Conservation (phyloP, 1,284 basidiomycete genomes). For the Pyrrhoderma noxium region DNA sequence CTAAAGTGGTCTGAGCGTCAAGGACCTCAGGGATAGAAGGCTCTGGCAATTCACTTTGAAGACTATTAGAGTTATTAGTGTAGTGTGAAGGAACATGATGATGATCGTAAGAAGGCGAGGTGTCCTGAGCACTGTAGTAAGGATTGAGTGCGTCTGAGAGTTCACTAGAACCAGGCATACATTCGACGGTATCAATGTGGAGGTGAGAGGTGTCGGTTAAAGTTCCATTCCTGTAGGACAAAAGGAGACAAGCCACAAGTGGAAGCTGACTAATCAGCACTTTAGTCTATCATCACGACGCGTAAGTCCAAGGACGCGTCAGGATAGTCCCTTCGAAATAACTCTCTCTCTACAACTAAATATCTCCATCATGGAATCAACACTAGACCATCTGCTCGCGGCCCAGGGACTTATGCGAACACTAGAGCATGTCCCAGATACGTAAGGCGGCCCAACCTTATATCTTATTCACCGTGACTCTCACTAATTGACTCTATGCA, state of each 20-base stretch:
- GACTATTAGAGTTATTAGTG: constrained; percentile 20
- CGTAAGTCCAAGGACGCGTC: constrained; percentile 14
- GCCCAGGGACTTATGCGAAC: constrained; percentile 27
- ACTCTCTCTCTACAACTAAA: constrained; percentile 19
- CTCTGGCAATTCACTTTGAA: constrained; percentile 53
- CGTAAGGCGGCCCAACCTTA: constrained; percentile 12
- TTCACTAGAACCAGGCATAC: constrained; percentile 51
- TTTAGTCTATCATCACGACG: constrained; percentile 5
- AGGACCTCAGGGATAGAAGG: constrained; percentile 36
- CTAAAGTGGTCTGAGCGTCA: constrained; percentile 25
- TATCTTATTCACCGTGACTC: neutral
- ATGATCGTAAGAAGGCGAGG: constrained; percentile 26
- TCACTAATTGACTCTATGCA: constrained; percentile 26
- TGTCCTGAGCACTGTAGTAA: constrained; percentile 31
- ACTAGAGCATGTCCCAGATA: constrained; percentile 20
- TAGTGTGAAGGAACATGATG: constrained; percentile 10
- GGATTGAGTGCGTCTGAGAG: constrained; percentile 72
- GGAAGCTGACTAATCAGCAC: constrained; percentile 2
- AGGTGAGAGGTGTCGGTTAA: neutral
- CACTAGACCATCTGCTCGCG: constrained; percentile 49
- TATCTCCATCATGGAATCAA: constrained; percentile 37
- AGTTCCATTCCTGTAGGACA: neutral
- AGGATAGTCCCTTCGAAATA: neutral
- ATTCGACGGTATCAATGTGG: neutral
- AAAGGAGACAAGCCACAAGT: neutral